These are phyloP conservation scores for Suhomyces bolitotheri DNA, from an alignment of 1,139 yeast genomes.

Conservation along the genomic window DNA sequence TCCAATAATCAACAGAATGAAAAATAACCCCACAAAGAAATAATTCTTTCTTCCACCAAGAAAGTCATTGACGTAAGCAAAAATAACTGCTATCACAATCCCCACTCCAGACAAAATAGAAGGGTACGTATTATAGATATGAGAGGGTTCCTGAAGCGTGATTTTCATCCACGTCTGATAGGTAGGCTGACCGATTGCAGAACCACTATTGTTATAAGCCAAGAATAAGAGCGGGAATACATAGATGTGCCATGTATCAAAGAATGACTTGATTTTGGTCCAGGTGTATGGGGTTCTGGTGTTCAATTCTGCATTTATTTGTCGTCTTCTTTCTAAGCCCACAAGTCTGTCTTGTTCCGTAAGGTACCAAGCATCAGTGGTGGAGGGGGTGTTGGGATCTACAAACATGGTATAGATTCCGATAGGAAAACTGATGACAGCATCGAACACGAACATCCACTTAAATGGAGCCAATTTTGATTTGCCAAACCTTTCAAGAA, in stretches of 20 bases:
- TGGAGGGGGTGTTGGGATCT: slow-evolving; percentile 41
- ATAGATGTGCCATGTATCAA: slow-evolving; percentile 50
- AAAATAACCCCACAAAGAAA: slow-evolving; percentile 36
- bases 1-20: slow-evolving; percentile 39
- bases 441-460: slow-evolving; percentile 43
- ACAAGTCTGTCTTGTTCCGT: slow-evolving; percentile 34
- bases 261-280: slow-evolving; percentile 40
- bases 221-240: slow-evolving; percentile 50
- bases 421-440: slow-evolving; percentile 37
- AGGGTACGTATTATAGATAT: slow-evolving; percentile 50
- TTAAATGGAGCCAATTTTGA: slow-evolving; percentile 34
- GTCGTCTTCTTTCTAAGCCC: slow-evolving; percentile 42
- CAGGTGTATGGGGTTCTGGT: slow-evolving; percentile 45
- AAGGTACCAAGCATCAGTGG: slow-evolving; percentile 41
- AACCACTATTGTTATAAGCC: slow-evolving; percentile 49
- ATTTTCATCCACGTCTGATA: slow-evolving; percentile 56
- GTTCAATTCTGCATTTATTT: slow-evolving; percentile 47
- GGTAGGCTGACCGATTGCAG: slow-evolving; percentile 47
- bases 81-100: slow-evolving; percentile 38
- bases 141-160: slow-evolving; percentile 38
- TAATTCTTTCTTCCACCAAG: slow-evolving; percentile 44
- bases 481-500: slow-evolving; percentile 30
- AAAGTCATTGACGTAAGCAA: slow-evolving; percentile 46
- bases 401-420: slow-evolving; percentile 37
- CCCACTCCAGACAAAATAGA: slow-evolving; percentile 46